Conservation (phyloP, 805 yeast species). For the Myxozyma nipponensis region DNA sequence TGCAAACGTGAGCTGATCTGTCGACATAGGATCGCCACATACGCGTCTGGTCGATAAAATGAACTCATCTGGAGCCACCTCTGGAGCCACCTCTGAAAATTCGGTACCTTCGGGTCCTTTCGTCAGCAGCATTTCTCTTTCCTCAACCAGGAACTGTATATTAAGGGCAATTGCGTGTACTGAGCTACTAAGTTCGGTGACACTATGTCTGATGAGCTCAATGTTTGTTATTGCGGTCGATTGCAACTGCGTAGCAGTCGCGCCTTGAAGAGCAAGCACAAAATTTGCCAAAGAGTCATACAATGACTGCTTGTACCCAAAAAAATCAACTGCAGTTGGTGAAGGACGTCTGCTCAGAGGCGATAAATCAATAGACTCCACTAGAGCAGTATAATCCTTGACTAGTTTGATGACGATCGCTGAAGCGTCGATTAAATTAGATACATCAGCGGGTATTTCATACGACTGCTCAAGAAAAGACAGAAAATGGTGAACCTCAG, state of each 20-base stretch:
- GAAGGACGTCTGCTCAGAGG: conserved; percentile 19
- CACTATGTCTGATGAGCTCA: conserved; percentile 5
- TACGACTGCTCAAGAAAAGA: conserved; percentile 17
- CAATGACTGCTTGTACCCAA: conserved; percentile 66
- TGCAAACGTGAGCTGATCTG: background rate
- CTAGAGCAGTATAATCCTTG: conserved; percentile 37
- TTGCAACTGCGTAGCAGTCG: conserved; percentile 44
- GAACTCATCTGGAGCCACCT: background rate
- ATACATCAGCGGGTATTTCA: conserved; percentile 8
- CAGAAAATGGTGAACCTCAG: conserved; percentile 12
- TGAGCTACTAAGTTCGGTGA: conserved; percentile 11
- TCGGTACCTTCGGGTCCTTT: background rate
- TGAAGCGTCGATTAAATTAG: conserved; percentile 11
- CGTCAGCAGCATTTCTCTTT: conserved; percentile 9
- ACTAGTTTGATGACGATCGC: conserved; percentile 15
- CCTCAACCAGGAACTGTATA: conserved; percentile 24
- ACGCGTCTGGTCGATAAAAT: background rate
- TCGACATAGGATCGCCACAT: background rate
- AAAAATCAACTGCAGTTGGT: conserved; percentile 48
- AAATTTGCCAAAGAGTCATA: conserved; percentile 53
- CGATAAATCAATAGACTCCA: conserved; percentile 35
- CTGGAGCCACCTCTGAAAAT: background rate
- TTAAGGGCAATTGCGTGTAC: conserved; percentile 14
- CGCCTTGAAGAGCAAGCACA: conserved; percentile 62
- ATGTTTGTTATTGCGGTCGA: conserved; percentile 1